These are phyloP conservation scores for Solanum aculeatissimum DNA, from an alignment of 305 asterid species.

Conservation along the genomic window DNA sequence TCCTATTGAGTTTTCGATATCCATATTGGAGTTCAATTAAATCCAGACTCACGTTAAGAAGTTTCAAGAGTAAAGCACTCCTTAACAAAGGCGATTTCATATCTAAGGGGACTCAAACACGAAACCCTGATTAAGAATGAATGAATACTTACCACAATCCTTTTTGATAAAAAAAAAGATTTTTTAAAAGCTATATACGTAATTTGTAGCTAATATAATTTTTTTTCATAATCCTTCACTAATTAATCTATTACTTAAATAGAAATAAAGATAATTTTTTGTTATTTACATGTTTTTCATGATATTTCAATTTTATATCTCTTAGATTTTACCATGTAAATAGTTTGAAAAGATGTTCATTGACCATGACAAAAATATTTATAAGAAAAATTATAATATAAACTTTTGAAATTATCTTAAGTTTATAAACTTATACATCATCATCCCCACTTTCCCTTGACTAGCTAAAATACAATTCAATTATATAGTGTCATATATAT, in stretches of 20 bases:
- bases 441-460: not conserved
- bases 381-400: not conserved
- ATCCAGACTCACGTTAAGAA: no score
- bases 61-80: no score
- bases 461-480: not conserved
- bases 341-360: not conserved
- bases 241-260: not conserved
- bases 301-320: not conserved
- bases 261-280: not conserved
- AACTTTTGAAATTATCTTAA: not conserved
- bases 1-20: no score
- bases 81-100: no score
- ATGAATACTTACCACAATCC: no score
- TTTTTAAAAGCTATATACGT: no score
- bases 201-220: not conserved
- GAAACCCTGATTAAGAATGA: no score
- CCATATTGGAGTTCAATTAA: no score
- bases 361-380: not conserved
- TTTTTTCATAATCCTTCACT: not conserved
- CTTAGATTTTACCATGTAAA: not conserved
- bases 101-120: no score
- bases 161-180: no score
- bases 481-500: not conserved
- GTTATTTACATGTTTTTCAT: not conserved
- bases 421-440: not conserved